Conservation (phyloP, 2,329 filamentous ascomycete species). For the Gnomoniopsis smithogilvyi region DNA sequence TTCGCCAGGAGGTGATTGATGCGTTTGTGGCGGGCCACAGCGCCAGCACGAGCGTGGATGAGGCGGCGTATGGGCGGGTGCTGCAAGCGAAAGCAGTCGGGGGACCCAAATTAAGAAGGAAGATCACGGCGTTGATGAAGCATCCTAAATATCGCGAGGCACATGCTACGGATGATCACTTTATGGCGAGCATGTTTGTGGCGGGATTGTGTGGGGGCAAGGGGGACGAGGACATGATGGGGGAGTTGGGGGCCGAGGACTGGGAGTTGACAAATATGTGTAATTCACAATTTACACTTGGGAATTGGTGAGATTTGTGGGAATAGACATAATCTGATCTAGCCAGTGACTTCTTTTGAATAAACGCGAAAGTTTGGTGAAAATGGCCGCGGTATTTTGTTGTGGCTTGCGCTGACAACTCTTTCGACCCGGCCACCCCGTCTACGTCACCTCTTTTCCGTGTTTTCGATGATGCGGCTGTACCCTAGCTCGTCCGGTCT, state of each 20-base stretch:
- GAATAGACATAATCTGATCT: no score
- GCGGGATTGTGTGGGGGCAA: conserved; percentile 51
- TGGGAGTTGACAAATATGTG: conserved; percentile 67
- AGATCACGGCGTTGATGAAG: conserved; percentile 63
- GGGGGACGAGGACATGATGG: conserved; percentile 40
- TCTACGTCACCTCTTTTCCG: not conserved
- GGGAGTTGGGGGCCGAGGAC: conserved; percentile 52
- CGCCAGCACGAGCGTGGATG: conserved; percentile 14
- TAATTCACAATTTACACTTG: conserved; percentile 57
- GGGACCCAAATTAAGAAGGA: conserved; percentile 51
- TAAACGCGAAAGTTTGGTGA: no score
- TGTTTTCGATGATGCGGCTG: not conserved
- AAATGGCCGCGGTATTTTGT: no score
- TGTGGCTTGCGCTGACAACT: no score
- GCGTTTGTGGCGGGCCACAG: conserved; percentile 45
- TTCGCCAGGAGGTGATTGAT: conserved; percentile 63
- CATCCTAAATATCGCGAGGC: conserved; percentile 63
- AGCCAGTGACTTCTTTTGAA: no score
- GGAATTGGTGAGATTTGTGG: conserved; percentile 27
- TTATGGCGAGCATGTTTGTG: conserved; percentile 63
- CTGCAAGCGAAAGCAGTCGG: conserved; percentile 25
- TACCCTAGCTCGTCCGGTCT: not conserved
- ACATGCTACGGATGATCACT: conserved; percentile 69
- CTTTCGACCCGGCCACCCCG: not conserved
- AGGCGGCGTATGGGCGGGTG: conserved; percentile 17